A percentile compares a stretch with the other conserved stretches of the same genome.
These are phyloP conservation scores for Melastoma malabathricum DNA, from an alignment of 345 rosid genomes.

Conservation along the genomic window DNA sequence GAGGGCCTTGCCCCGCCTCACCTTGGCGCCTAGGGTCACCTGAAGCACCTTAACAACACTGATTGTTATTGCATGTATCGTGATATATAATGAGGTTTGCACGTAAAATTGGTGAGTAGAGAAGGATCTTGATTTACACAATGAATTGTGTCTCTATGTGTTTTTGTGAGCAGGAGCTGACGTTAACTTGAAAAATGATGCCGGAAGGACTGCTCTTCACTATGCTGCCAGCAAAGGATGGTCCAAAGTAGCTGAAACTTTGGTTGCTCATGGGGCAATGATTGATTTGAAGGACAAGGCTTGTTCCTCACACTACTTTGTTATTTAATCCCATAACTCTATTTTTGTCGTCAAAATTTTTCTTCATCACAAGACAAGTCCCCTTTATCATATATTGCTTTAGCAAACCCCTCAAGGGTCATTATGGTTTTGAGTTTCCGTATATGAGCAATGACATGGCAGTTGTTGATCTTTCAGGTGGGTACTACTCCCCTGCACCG, in stretches of 20 bases:
- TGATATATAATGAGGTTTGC: no score
- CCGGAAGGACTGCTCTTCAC: slow-evolving; percentile 86
- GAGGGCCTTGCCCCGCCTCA: no score
- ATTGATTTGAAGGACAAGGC: slow-evolving; percentile 65
- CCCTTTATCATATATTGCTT: no score
- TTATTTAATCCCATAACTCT: background rate
- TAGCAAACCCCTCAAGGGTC: no score
- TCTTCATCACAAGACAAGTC: no score
- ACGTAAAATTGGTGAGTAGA: no score
- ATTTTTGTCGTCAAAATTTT: no score
- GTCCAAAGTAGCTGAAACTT: slow-evolving; percentile 49
- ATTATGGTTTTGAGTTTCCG: background rate
- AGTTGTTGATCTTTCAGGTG: slow-evolving; percentile 31
- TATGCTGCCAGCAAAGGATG: slow-evolving; percentile 96
- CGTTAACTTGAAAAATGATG: slow-evolving; percentile 59
- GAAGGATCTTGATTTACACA: no score
- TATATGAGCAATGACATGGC: background rate
- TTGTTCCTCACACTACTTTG: slow-evolving; percentile 10
- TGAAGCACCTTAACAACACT: no score
- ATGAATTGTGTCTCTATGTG: background rate
- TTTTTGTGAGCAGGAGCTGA: slow-evolving; percentile 45
- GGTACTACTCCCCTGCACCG: slow-evolving; percentile 86
- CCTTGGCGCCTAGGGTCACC: no score
- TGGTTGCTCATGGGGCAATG: slow-evolving; percentile 54
- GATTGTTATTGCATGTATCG: no score